phyloP scores from a whole-genome alignment of 164 flowering plant genomes.

The Liquidambar formosana region DNA sequence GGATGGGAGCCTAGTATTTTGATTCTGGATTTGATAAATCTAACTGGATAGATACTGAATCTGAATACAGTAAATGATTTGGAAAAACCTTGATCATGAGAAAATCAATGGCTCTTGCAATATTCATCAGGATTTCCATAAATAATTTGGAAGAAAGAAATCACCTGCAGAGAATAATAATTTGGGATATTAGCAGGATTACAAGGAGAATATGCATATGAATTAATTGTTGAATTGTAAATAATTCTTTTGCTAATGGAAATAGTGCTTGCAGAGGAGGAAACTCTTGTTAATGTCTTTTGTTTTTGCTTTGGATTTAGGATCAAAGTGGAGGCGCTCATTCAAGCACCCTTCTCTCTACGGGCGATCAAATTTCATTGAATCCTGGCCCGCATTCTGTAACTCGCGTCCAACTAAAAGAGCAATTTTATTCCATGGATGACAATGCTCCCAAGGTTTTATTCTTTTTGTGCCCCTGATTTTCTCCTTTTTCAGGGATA shows the following conservation, averaged over 20 bases:
- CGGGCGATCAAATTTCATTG: conserved; percentile 7
- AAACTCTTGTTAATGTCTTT: not conserved
- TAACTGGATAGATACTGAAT: too few species aligned
- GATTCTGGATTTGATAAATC: too few species aligned
- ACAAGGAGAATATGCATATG: not conserved
- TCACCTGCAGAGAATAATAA: too few species aligned
- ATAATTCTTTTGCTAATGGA: not conserved
- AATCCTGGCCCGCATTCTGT: conserved; percentile 4
- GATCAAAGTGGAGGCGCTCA: conserved; percentile 15
- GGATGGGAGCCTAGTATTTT: too few species aligned
- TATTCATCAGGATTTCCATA: too few species aligned
- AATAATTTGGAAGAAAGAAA: too few species aligned
- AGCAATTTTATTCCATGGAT: conserved; percentile 19
- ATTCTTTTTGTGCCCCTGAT: not conserved
- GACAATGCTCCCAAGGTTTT: conserved; percentile 30
- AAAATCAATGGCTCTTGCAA: too few species aligned
- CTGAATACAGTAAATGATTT: too few species aligned
- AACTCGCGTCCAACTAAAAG: conserved; percentile 7
- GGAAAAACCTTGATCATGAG: too few species aligned
- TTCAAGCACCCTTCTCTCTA: not conserved
- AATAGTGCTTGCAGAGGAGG: not conserved
- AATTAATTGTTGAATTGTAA: not conserved
- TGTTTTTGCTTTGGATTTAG: conserved; percentile 1
- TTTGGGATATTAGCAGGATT: too few species aligned
- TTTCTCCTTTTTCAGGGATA: not conserved